Evolutionary conservation across 164 flowering plant species (phyloP).

Genomic region (Hamamelis virginiana): DNA sequence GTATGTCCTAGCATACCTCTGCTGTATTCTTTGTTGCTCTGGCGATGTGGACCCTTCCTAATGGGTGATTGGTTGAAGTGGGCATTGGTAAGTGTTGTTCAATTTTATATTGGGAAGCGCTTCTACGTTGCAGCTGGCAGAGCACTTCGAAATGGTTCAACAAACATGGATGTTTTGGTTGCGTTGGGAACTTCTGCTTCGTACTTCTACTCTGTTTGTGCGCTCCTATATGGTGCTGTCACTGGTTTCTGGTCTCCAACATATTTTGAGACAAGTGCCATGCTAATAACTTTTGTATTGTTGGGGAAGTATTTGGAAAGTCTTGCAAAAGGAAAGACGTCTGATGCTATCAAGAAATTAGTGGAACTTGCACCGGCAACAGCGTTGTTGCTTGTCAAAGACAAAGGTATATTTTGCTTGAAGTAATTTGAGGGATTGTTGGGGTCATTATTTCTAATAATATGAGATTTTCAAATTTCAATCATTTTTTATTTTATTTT

Average conservation of each 20-base stretch:
- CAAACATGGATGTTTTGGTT: slow-evolving; percentile 99
- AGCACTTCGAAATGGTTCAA: slow-evolving; percentile 86
- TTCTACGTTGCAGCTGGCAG: slow-evolving; percentile 88
- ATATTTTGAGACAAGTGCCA: slow-evolving; percentile 97
- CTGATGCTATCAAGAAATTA: slow-evolving; percentile 94
- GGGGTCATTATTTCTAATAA: not conserved
- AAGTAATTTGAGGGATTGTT: not conserved
- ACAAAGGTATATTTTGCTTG: slow-evolving; percentile 49
- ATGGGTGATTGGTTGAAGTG: slow-evolving; percentile 98
- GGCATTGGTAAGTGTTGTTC: slow-evolving; percentile 78
- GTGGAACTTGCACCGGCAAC: slow-evolving; percentile 95
- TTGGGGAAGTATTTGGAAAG: slow-evolving; percentile 94
- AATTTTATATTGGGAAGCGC: slow-evolving; percentile 91
- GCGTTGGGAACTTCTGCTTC: slow-evolving; percentile 97
- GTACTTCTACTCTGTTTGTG: slow-evolving; percentile 89
- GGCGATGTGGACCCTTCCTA: slow-evolving; percentile 91
- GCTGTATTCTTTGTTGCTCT: slow-evolving; percentile 65
- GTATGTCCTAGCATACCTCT: slow-evolving; percentile 87
- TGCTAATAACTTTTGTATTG: slow-evolving; percentile 95
- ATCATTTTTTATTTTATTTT: too few species aligned
- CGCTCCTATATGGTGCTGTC: slow-evolving; percentile 87
- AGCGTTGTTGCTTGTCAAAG: slow-evolving; percentile 71
- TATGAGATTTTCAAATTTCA: not conserved
- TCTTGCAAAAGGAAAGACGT: slow-evolving; percentile 96
- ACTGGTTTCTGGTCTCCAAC: slow-evolving; percentile 96